These are phyloP conservation scores for Nakazawaea pomicola DNA, from an alignment of 805 yeast species.

Conservation along the genomic window DNA sequence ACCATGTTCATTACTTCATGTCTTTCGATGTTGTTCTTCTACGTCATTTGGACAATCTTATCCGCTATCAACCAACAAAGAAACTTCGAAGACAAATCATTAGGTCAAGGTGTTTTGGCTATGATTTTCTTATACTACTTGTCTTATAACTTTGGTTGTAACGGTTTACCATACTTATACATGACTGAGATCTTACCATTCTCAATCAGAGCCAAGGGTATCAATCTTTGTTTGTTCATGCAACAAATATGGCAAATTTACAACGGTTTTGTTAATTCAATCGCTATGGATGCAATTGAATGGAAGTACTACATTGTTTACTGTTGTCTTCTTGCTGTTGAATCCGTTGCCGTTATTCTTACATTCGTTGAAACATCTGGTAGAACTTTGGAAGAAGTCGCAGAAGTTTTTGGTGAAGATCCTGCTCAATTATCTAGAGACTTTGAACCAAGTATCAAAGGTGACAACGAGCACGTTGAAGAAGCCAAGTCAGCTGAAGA, in stretches of 20 bases:
- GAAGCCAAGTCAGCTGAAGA: slow-evolving; percentile 14
- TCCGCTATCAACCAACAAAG: slow-evolving; percentile 43
- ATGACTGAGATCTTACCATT: slow-evolving; percentile 36
- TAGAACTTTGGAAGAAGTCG: slow-evolving; percentile 33
- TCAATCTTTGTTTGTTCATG: slow-evolving; percentile 18
- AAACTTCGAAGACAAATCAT: slow-evolving; percentile 32
- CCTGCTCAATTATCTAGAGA: slow-evolving; percentile 16
- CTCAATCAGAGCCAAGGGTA: slow-evolving; percentile 18
- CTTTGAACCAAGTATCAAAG: slow-evolving; percentile 24
- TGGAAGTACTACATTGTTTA: slow-evolving; percentile 34
- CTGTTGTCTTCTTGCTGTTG: slow-evolving; percentile 26
- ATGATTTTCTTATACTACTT: slow-evolving; percentile 44
- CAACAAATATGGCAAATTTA: slow-evolving; percentile 24
- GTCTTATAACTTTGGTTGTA: slow-evolving; percentile 36
- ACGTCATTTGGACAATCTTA: slow-evolving; percentile 37
- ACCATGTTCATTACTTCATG: slow-evolving; percentile 30
- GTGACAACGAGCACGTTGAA: slow-evolving; percentile 15
- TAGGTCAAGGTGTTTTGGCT: slow-evolving; percentile 43
- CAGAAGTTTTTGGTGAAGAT: slow-evolving; percentile 30
- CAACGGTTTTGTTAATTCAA: slow-evolving; percentile 29
- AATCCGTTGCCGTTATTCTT: slow-evolving; percentile 24
- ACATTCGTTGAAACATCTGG: slow-evolving; percentile 35
- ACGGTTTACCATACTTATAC: slow-evolving; percentile 42
- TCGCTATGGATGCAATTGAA: slow-evolving; percentile 32
- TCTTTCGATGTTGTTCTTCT: slow-evolving; percentile 31